Conservation (phyloP, 805 yeast species). For the Starmerella khaoyaiensis region DNA sequence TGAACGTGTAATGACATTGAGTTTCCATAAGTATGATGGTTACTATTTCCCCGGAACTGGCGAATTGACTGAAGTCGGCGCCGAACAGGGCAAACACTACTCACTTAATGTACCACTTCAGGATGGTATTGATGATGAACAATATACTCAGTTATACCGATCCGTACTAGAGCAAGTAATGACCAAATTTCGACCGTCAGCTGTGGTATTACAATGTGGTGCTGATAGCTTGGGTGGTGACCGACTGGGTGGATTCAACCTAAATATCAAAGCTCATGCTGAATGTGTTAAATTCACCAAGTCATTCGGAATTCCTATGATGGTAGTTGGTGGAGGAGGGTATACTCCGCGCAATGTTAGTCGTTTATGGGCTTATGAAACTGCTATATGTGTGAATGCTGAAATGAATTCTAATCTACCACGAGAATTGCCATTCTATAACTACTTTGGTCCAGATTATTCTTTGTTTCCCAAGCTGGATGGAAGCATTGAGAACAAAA, state of each 20-base stretch:
- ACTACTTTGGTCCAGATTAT: slow-evolving; percentile 82
- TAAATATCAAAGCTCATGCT: slow-evolving; percentile 89
- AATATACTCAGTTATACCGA: slow-evolving; percentile 46
- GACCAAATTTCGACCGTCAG: slow-evolving; percentile 79
- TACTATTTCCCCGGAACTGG: slow-evolving; percentile 94
- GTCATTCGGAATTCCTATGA: slow-evolving; percentile 72
- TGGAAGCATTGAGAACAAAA: slow-evolving; percentile 72
- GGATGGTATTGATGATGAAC: slow-evolving; percentile 89
- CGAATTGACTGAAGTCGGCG: slow-evolving; percentile 69
- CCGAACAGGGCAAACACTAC: slow-evolving; percentile 71
- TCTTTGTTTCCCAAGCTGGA: slow-evolving; percentile 75
- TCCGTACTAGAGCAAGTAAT: slow-evolving; percentile 84
- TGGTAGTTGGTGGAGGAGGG: slow-evolving; percentile 97
- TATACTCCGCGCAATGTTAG: slow-evolving; percentile 96
- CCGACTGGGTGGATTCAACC: slow-evolving; percentile 87
- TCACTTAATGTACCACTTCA: slow-evolving; percentile 75
- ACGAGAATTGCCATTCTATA: slow-evolving; percentile 56
- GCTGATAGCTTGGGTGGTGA: slow-evolving; percentile 96
- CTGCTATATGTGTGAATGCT: slow-evolving; percentile 73
- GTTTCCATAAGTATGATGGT: slow-evolving; percentile 80
- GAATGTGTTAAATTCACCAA: slow-evolving; percentile 85
- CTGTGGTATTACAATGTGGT: slow-evolving; percentile 95
- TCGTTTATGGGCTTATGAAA: slow-evolving; percentile 87
- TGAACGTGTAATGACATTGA: slow-evolving; percentile 79
- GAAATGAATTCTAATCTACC: slow-evolving; percentile 68